Base-by-base conservation (phyloP, 805 yeast species). In the Saccharomyces kudriavzevii region DNA sequence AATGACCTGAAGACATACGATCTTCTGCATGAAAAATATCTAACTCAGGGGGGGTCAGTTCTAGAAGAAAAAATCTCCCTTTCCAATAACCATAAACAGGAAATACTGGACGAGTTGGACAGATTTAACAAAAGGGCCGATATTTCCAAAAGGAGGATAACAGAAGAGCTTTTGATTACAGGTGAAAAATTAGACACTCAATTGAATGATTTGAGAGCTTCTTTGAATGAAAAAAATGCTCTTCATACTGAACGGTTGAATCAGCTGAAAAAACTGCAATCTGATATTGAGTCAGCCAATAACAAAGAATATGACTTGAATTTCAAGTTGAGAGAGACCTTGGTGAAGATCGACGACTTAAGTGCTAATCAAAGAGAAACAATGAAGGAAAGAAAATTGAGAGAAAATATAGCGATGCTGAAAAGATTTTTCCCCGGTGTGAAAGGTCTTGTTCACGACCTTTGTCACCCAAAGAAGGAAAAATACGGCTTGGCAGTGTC, bases 351-450 rank as follows among this genome's bases (percentile, higher is more conserved):
- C 48, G 86, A 86, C 56, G 96, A 87, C 52, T 70, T 88, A 40
- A 82, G 82, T 50, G 90, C 96, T 0, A 81, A 77, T 54, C 86
- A 84, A 66, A 80, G 92, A 59, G 97, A 88, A 60, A 76, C 90
- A 0, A 79, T 79, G 45, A 80, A 82, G 56, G 96, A 90, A 57
- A 77, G 78, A 49, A 80, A 77, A 56, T 70, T 87, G 45, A 75
- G 92, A 52, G 96, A 90, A 59, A 87, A 86, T 56, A 84, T 88
- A 2, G 70, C 83, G 0, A 77, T 82, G 52, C 70, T 94, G 52
- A 84, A 81, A 60, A 82, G 89, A 62, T 69, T 85, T n/a, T 79
- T 86, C 57, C 94, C 96, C 1, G 90, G 96, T 3, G 95, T 94
- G 2, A 78, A 78, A 59, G 98, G 97, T 2, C 68, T 89, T 10